Conservation (phyloP, 148 eudicot genomes). For the Linanthus parryae region DNA sequence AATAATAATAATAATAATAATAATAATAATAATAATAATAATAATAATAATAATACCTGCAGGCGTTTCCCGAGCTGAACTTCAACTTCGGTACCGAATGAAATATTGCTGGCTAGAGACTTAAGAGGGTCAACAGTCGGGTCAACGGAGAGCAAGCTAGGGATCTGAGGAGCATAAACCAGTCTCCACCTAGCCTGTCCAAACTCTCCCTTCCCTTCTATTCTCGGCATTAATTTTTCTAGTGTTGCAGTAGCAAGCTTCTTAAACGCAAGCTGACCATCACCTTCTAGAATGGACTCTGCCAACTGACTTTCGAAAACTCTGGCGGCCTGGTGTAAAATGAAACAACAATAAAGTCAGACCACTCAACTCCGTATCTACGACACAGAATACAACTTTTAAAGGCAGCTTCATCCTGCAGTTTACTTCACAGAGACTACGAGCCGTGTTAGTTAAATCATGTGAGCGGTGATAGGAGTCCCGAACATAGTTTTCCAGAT, state of each 20-base stretch:
- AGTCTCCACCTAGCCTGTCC: slow-evolving; percentile 99
- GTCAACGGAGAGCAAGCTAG: slow-evolving; percentile 92
- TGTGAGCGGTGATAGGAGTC: too few relatives aligned
- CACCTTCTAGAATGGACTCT: slow-evolving; percentile 93
- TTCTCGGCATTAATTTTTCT: slow-evolving; percentile 94
- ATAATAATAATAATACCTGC: too few relatives aligned
- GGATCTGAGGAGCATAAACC: slow-evolving; percentile 96
- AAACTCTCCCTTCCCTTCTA: slow-evolving; percentile 97
- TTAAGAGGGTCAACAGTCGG: slow-evolving; percentile 95
- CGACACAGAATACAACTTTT: neutral
- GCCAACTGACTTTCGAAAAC: slow-evolving; percentile 97
- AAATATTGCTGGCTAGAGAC: slow-evolving; percentile 91
- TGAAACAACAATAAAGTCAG: neutral
- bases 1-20: too few relatives aligned
- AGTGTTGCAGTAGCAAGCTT: slow-evolving; percentile 99
- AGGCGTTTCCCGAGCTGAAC: slow-evolving; percentile 98
- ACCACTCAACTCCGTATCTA: neutral
- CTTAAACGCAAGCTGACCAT: slow-evolving; percentile 98
- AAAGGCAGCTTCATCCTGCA: neutral
- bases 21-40: too few relatives aligned
- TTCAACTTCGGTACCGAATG: slow-evolving; percentile 98
- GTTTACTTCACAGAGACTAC: neutral
- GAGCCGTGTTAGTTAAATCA: neutral
- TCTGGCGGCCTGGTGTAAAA: slow-evolving; percentile 87
- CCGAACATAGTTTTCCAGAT: neutral